A percentile compares a stretch with the other conserved stretches of the same genome.
Evolutionary conservation across 2,329 filamentous ascomycete genomes (phyloP).

Genomic region (Fusarium fracticaudum): DNA sequence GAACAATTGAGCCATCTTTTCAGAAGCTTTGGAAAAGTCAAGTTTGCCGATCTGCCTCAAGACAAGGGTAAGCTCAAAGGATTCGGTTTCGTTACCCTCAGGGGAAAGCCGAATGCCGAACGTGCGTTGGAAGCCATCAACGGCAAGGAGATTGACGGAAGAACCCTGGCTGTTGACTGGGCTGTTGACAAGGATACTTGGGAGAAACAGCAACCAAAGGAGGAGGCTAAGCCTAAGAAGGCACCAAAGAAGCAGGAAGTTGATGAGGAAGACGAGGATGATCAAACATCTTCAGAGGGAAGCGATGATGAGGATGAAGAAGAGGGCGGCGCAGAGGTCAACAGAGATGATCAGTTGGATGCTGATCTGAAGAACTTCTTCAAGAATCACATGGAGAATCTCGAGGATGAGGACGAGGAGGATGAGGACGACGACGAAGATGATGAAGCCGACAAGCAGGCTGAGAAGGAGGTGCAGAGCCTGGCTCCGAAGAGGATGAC

Average conservation of each 20-base stretch:
- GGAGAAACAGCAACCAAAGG: conserved; percentile 69
- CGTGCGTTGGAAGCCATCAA: conserved; percentile 86
- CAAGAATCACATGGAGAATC: conserved; percentile 65
- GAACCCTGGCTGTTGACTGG: conserved; percentile 93
- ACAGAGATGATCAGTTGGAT: conserved; percentile 54
- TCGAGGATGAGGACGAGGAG: conserved; percentile 64
- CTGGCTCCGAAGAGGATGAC: conserved; percentile 43
- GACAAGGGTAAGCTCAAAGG: conserved; percentile 80
- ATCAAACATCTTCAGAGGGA: conserved; percentile 35
- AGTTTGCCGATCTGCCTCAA: conserved; percentile 85
- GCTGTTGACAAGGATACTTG: conserved; percentile 91
- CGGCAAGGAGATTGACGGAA: conserved; percentile 88
- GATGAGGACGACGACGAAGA: conserved; percentile 60
- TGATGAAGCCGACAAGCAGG: conserved; percentile 53
- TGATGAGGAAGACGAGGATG: conserved; percentile 52
- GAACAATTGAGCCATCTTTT: conserved; percentile 85
- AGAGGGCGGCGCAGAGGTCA: conserved; percentile 44
- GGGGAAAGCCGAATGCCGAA: conserved; percentile 90
- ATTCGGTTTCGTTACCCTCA: conserved; percentile 91
- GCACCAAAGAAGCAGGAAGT: conserved; percentile 52
- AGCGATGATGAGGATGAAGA: conserved; percentile 41
- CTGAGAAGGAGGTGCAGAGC: conserved; percentile 52
- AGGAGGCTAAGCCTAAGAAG: conserved; percentile 46
- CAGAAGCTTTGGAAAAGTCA: conserved; percentile 89
- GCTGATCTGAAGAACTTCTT: conserved; percentile 65